These are phyloP conservation scores for Cymodocea nodosa DNA, from an alignment of 116 monocot genomes.

Conservation along the genomic window DNA sequence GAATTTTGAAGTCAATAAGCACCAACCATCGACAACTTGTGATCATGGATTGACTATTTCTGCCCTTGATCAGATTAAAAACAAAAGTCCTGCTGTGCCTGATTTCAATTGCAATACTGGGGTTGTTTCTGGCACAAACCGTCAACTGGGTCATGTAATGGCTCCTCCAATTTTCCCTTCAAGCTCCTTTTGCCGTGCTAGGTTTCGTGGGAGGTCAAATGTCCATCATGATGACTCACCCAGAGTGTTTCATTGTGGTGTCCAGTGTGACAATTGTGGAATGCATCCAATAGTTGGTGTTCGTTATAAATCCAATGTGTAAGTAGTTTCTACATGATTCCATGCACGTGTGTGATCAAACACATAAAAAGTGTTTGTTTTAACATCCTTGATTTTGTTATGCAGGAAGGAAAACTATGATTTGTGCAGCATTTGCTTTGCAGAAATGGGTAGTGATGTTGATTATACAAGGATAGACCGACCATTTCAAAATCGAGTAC, in stretches of 20 bases:
- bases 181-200: neutral
- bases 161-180: neutral
- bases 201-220: neutral
- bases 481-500: slow-evolving; percentile 6
- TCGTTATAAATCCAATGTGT: slow-evolving; percentile 78
- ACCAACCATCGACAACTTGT: neutral
- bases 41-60: neutral
- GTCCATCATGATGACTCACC: slow-evolving; percentile 5
- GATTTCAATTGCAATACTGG: slow-evolving; percentile 5
- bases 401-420: slow-evolving; percentile 77
- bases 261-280: slow-evolving; percentile 73
- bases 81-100: neutral
- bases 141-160: neutral
- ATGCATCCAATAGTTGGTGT: slow-evolving; percentile 70
- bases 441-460: slow-evolving; percentile 33
- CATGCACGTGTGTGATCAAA: neutral
- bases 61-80: neutral
- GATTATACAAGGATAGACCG: slow-evolving; percentile 69
- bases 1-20: neutral
- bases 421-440: slow-evolving; percentile 61
- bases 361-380: neutral
- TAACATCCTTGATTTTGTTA: neutral
- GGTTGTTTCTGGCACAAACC: neutral
- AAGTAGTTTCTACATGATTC: slow-evolving; percentile 12
- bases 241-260: slow-evolving; percentile 43